Evolutionary conservation across 371 early-diverging fungal species (phyloP).

Genomic region (Mortierella polycephala): DNA sequence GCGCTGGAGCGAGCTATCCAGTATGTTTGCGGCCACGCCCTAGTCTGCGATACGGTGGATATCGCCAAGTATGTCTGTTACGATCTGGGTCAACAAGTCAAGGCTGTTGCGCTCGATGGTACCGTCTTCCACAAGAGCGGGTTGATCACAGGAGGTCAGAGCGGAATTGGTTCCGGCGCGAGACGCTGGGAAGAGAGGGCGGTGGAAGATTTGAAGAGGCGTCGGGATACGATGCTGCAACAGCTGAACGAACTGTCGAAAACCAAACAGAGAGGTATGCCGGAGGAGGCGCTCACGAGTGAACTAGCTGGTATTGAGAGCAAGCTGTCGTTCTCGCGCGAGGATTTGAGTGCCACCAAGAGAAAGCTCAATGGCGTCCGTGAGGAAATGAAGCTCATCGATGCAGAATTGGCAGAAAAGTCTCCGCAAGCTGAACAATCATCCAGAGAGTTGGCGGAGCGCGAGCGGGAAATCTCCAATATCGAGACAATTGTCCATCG

Average conservation of each 20-base stretch:
- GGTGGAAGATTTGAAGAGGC: constrained; percentile 76
- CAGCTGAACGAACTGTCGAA: constrained; percentile 81
- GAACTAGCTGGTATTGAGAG: constrained; percentile 72
- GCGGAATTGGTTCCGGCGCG: constrained; percentile 55
- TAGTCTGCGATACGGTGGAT: constrained; percentile 89
- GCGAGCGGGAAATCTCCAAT: constrained; percentile 33
- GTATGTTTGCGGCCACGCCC: constrained; percentile 89
- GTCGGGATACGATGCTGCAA: constrained; percentile 74
- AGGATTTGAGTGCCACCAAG: constrained; percentile 64
- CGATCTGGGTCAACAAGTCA: constrained; percentile 82
- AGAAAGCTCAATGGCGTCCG: constrained; percentile 61
- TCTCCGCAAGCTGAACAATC: constrained; percentile 46
- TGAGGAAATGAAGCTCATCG: constrained; percentile 52
- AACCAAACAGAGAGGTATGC: constrained; percentile 73
- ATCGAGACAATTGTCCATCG: constrained; percentile 65
- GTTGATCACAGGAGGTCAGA: constrained; percentile 91
- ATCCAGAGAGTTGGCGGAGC: constrained; percentile 27
- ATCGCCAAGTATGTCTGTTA: constrained; percentile 91
- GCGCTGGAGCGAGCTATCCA: constrained; percentile 83
- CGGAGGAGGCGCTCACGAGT: constrained; percentile 70
- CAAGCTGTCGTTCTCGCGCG: constrained; percentile 65
- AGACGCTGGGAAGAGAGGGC: constrained; percentile 91
- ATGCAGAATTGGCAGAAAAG: constrained; percentile 59
- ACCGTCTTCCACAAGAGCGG: constrained; percentile 96
- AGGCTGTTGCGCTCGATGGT: constrained; percentile 95